Base-by-base conservation (phyloP, 2,329 filamentous ascomycete species). In the Fusarium sp. region DNA sequence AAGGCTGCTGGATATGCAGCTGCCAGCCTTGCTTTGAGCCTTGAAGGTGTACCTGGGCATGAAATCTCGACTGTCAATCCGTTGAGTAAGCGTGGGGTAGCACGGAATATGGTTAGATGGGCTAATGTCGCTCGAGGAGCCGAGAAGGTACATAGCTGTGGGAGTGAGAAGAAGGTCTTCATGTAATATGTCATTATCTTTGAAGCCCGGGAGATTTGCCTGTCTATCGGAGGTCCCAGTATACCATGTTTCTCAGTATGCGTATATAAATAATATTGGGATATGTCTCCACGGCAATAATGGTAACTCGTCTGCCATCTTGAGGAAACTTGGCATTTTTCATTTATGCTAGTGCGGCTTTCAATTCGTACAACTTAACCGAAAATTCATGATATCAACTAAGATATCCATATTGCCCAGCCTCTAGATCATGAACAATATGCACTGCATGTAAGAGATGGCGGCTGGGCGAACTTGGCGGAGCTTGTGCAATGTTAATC, bases 1-100 rank as follows among this genome's bases (percentile, higher is more conserved):
- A 80, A 78, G 67, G 79, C 81, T 22, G 88, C 88, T 45, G 87
- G 84, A 2, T 79, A 82, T 65, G 82, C 81, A 1, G 82, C 85
- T n/a, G 86, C 85, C 16, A 61, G 72, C 42, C 75, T 82, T 20
- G 78, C 79, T n/a, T 70, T 77, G 32, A 76, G 71, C 57, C 55
- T 80, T 18, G 74, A 77, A 0, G 76, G 73, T 5, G 70, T 81
- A 1, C 79, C 79, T 2, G 27, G 10, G 7, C 66, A 69, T 24
- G 61, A 61, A 4, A 66, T 16, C 5, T 57, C 55, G 14, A 66
- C 29, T 20, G 13, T 12, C 2, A 69, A 69, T 11, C 65, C 42
- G 3, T 44, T 32, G 18, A 66, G 66, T 13, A 69, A 61, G 37
- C 47, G 55, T 3, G 65, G 51, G 4, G 16, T 66, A 11, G 20